Evolutionary conservation across 2,329 filamentous ascomycete genomes (phyloP).

Genomic region (Lecanicillium sp.): DNA sequence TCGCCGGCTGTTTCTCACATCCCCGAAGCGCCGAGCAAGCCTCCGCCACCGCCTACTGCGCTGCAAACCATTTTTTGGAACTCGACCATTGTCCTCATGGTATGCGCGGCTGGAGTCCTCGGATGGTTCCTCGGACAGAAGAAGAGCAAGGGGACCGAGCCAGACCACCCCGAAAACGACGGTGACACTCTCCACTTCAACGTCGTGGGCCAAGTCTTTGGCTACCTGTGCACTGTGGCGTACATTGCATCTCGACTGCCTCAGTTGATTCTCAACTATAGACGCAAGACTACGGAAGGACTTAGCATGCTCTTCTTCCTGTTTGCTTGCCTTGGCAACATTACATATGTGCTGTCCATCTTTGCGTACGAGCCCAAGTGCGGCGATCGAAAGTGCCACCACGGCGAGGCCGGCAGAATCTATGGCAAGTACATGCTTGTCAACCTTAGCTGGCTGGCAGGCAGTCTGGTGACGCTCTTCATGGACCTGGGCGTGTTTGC

Average conservation of each 20-base stretch:
- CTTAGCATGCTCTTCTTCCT: slow-evolving; percentile 93
- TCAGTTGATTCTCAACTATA: slow-evolving; percentile 85
- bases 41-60: slow-evolving; percentile 38
- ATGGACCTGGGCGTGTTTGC: slow-evolving; percentile 81
- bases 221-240: slow-evolving; percentile 80
- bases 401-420: slow-evolving; percentile 55
- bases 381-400: slow-evolving; percentile 41
- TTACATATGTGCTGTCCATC: slow-evolving; percentile 89
- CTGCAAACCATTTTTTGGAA: slow-evolving; percentile 64
- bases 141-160: slow-evolving; percentile 26
- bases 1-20: slow-evolving; percentile 79
- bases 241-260: slow-evolving; percentile 88
- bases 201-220: slow-evolving; percentile 78
- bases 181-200: slow-evolving; percentile 57
- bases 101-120: slow-evolving; percentile 71
- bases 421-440: slow-evolving; percentile 81
- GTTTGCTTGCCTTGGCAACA: slow-evolving; percentile 90
- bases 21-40: slow-evolving; percentile 33
- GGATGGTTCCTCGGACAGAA: slow-evolving; percentile 67
- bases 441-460: slow-evolving; percentile 84
- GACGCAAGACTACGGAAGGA: slow-evolving; percentile 86
- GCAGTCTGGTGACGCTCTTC: slow-evolving; percentile 78
- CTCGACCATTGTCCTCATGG: slow-evolving; percentile 64
- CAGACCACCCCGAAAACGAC: slow-evolving; percentile 26
- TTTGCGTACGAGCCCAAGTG: slow-evolving; percentile 80